Evolutionary conservation across 805 yeast species (phyloP).

Genomic region (Danielia oregonensis): DNA sequence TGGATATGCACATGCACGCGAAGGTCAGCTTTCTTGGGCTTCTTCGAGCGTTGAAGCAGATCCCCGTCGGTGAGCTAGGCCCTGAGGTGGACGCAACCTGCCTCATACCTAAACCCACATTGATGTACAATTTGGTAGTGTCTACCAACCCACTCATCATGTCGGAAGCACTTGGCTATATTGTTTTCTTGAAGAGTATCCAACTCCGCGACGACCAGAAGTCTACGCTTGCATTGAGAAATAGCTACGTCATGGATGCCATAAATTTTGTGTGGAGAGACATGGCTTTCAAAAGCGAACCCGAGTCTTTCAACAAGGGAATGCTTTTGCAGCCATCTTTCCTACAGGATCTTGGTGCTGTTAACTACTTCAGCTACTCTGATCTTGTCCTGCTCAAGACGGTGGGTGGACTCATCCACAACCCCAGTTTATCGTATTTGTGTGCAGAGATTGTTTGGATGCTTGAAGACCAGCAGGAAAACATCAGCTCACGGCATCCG

Average conservation of each 20-base stretch:
- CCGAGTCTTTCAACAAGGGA: slow-evolving; percentile 32
- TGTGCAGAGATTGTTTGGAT: slow-evolving; percentile 42
- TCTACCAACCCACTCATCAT: slow-evolving; percentile 42
- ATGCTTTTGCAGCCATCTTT: slow-evolving; percentile 35
- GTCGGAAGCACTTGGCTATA: slow-evolving; percentile 44
- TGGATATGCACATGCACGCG: slow-evolving; percentile 3
- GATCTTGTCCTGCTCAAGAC: slow-evolving; percentile 23
- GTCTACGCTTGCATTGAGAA: slow-evolving; percentile 33
- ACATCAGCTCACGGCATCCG: slow-evolving; percentile 37
- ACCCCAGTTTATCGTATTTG: slow-evolving; percentile 48
- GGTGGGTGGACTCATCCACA: slow-evolving; percentile 43
- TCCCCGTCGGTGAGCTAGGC: slow-evolving; percentile 7
- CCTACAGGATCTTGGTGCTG: slow-evolving; percentile 25
- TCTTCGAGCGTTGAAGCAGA: slow-evolving; percentile 13
- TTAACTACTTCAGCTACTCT: slow-evolving; percentile 29
- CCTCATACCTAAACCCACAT: slow-evolving; percentile 28
- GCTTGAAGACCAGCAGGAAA: slow-evolving; percentile 40
- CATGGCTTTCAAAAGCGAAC: slow-evolving; percentile 41
- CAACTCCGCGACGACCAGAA: slow-evolving; percentile 21
- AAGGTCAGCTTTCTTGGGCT: slow-evolving; percentile 12
- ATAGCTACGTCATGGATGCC: slow-evolving; percentile 51
- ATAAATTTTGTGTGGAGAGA: slow-evolving; percentile 57
- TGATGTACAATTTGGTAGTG: slow-evolving; percentile 37
- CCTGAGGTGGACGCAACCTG: slow-evolving; percentile 9
- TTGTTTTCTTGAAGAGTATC: slow-evolving; percentile 37